A percentile compares a stretch with the other conserved stretches of the same genome.
Evolutionary conservation across 1,284 basidiomycete species (phyloP).

Genomic region (Marasmius sp.): DNA sequence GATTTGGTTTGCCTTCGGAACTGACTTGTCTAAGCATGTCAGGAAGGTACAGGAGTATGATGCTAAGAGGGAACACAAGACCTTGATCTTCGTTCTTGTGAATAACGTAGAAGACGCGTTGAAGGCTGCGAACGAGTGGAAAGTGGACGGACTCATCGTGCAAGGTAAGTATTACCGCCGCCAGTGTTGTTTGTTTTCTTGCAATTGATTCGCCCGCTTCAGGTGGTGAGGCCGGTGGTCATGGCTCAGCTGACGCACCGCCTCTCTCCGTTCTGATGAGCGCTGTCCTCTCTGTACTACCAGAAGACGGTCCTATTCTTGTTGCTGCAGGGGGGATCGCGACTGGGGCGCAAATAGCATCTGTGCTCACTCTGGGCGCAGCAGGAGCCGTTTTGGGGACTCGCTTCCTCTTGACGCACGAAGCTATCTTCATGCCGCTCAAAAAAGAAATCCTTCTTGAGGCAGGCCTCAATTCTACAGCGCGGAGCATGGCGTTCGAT

Average conservation of each 20-base stretch:
- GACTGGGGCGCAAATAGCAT: conserved; percentile 49
- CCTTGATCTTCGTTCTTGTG: conserved; percentile 23
- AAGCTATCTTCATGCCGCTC: conserved; percentile 40
- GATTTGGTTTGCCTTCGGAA: conserved; percentile 20
- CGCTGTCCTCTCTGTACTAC: conserved; percentile 36
- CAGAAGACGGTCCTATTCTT: conserved; percentile 35
- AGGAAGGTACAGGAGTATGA: conserved; percentile 13
- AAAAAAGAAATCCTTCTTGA: conserved; percentile 43
- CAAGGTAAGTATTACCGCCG: conserved; percentile 20
- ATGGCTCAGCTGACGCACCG: conserved; percentile 43
- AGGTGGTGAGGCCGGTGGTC: conserved; percentile 58
- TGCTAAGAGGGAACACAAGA: conserved; percentile 19
- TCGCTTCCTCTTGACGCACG: conserved; percentile 52
- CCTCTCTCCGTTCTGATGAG: conserved; percentile 44
- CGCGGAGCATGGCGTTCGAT: conserved; percentile 49
- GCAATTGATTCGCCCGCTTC: too few species aligned
- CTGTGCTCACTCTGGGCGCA: conserved; percentile 49
- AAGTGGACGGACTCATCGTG: conserved; percentile 26
- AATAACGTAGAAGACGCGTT: conserved; percentile 22
- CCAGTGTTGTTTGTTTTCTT: background rate
- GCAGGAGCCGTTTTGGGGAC: conserved; percentile 53
- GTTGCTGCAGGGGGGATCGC: conserved; percentile 42
- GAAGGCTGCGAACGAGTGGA: conserved; percentile 20
- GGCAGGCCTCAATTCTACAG: conserved; percentile 37
- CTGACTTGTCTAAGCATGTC: conserved; percentile 17